Base-by-base conservation (phyloP, 2,329 filamentous ascomycete species). In the Ophiostoma himal-ulmi region DNA sequence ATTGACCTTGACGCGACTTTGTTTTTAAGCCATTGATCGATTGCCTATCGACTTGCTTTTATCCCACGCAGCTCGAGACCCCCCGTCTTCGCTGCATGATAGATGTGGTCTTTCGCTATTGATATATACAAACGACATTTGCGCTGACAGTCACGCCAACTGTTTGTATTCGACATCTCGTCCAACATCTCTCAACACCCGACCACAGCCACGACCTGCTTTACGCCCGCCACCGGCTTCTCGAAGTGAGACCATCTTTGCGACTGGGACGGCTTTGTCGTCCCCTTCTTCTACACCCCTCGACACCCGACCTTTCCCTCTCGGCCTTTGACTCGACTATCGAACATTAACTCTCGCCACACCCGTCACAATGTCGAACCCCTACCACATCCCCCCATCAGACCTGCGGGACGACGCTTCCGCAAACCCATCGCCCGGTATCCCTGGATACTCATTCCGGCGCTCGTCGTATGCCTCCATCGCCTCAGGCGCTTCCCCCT, bases 381-480 rank as follows among this genome's bases (percentile, higher is more conserved):
- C 81, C 14, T 82, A 79, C 70, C 78, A 79, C 26, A 74, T 78
- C 67, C 77, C 76, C 73, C 34, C 17, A 39, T 64, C 60, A 64
- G 62, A 65, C 62, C 78, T 78, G 71, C 75, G 77, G 69, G 73
- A 77, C 71, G 79, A 80, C 69, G 74, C 77, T 52, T 75, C 76
- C 44, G 75, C 74, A 26, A 74, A 69, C 65, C 62, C 73, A 39
- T 71, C 76, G 11, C 69, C 73, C 20, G 73, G 74, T 26, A 70
- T 78, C 60, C 75, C 77, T 20, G 74, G 74, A 64, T 79, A 78
- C 66, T 71, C 77, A 41, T 77, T 78, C 41, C 78, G 79, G 65
- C 78, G 79, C 60, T 76, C 78, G 65, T 81, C 82, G n/a, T 81
- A 82, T 75, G 80, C 81, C 3, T 80, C 81, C n/a, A 77, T 80